Percentiles rank a stretch among this genome's conserved stretches.
Conservation (phyloP, 2,329 filamentous ascomycete genomes). For the Stemphylium vesicarium region DNA sequence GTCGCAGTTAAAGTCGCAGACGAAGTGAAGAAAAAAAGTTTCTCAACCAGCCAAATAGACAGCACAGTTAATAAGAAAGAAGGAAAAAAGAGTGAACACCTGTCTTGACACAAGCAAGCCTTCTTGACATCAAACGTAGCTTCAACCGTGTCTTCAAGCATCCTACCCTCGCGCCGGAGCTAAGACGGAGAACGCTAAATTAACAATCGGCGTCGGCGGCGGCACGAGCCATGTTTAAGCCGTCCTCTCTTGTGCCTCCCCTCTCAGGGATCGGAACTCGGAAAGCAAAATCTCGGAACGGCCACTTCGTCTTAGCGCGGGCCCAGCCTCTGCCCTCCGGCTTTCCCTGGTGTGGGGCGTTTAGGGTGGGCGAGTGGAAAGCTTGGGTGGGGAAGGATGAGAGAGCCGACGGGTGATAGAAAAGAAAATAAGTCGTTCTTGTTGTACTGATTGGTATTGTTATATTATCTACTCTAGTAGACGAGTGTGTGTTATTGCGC, state of each 20-base stretch:
- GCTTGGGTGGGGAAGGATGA: too few relatives aligned
- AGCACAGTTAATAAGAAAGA: too few relatives aligned
- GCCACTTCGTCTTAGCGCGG: conserved; percentile 2
- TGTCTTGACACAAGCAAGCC: conserved; percentile 1
- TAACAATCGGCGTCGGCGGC: not conserved
- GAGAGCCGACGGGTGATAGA: too few relatives aligned
- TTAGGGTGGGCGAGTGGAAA: too few relatives aligned
- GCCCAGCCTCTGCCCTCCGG: not conserved
- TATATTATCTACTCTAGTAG: too few relatives aligned
- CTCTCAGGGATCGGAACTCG: conserved; percentile 19
- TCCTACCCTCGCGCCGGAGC: conserved; percentile 16
- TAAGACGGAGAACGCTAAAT: conserved; percentile 35
- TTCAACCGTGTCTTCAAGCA: conserved; percentile 43
- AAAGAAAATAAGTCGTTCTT: too few relatives aligned
- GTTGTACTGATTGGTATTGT: too few relatives aligned
- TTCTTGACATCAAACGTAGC: conserved; percentile 10
- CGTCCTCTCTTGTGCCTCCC: not conserved
- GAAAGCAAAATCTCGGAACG: conserved; percentile 9
- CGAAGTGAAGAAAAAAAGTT: not conserved
- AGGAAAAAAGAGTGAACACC: conserved; percentile 8
- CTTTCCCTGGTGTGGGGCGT: not conserved
- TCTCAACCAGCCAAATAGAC: too few relatives aligned
- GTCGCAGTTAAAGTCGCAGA: too few relatives aligned
- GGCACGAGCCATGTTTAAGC: conserved; percentile 17
- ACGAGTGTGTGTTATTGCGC: too few relatives aligned